Evolutionary conservation across 352 stramenopile genomes (phyloP).

Genomic region (Globisporangium perplexum): DNA sequence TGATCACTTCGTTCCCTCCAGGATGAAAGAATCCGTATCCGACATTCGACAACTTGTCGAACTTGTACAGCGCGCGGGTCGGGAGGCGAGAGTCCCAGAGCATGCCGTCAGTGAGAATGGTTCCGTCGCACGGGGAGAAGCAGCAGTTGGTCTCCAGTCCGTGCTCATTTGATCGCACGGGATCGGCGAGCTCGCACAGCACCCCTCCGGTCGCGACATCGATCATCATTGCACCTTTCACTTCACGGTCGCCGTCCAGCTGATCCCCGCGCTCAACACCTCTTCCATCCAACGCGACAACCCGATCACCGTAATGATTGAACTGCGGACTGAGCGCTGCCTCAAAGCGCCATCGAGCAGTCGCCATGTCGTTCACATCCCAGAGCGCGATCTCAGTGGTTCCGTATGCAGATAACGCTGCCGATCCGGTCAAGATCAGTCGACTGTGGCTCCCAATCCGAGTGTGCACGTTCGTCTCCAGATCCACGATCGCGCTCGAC

Average conservation of each 20-base stretch:
- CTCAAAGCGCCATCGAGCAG: constrained; percentile 60
- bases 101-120: constrained; percentile 76
- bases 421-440: constrained; percentile 47
- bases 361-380: constrained; percentile 60
- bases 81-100: constrained; percentile 73
- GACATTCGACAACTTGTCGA: constrained; percentile 85
- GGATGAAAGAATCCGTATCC: constrained; percentile 84
- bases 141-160: constrained; percentile 73
- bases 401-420: constrained; percentile 42
- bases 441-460: constrained; percentile 43
- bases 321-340: constrained; percentile 58
- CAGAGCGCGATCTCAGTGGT: constrained; percentile 64
- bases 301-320: constrained; percentile 69
- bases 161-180: constrained; percentile 67
- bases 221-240: constrained; percentile 53
- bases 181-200: constrained; percentile 56
- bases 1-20: constrained; percentile 84
- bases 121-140: constrained; percentile 65
- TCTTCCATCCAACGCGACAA: constrained; percentile 62
- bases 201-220: constrained; percentile 64
- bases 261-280: constrained; percentile 26
- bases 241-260: constrained; percentile 19
- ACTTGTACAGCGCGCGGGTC: constrained; percentile 78
- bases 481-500: constrained; percentile 58
- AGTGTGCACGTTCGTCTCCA: constrained; percentile 68